Evolutionary conservation across 495 filamentous ascomycete species (phyloP).

Genomic region (Tuber umbilicatum): DNA sequence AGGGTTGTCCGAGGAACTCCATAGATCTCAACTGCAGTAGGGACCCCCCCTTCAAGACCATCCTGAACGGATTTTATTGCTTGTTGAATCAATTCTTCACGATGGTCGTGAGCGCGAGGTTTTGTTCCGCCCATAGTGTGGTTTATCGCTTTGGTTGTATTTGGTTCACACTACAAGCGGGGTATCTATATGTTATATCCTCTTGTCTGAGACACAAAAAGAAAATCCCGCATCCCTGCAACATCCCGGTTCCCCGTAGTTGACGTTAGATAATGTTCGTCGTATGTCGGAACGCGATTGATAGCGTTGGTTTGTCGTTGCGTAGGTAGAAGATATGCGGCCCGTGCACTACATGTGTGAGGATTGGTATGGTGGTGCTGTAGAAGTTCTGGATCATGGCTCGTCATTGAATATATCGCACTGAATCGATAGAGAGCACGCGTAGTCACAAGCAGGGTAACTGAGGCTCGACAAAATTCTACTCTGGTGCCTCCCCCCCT

Average conservation of each 20-base stretch:
- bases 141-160: background rate
- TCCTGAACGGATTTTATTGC: slow-evolving; percentile 1
- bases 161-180: background rate
- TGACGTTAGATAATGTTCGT: background rate
- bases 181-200: background rate
- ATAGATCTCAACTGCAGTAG: slow-evolving; percentile 6
- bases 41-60: background rate
- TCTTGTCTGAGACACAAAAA: background rate
- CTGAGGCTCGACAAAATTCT: background rate
- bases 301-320: background rate
- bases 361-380: background rate
- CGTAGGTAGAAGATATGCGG: background rate
- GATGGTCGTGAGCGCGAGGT: background rate
- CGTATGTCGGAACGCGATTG: background rate
- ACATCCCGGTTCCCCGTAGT: background rate
- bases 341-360: background rate
- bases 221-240: background rate
- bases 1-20: slow-evolving; percentile 6
- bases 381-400: background rate
- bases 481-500: too few species aligned
- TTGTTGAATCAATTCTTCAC: slow-evolving; percentile 7
- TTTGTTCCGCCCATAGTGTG: background rate
- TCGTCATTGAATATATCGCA: background rate
- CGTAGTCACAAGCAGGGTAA: background rate
- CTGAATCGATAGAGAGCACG: background rate